phyloP scores from a whole-genome alignment of 495 filamentous ascomycete species.

The Viridothelium virens region DNA sequence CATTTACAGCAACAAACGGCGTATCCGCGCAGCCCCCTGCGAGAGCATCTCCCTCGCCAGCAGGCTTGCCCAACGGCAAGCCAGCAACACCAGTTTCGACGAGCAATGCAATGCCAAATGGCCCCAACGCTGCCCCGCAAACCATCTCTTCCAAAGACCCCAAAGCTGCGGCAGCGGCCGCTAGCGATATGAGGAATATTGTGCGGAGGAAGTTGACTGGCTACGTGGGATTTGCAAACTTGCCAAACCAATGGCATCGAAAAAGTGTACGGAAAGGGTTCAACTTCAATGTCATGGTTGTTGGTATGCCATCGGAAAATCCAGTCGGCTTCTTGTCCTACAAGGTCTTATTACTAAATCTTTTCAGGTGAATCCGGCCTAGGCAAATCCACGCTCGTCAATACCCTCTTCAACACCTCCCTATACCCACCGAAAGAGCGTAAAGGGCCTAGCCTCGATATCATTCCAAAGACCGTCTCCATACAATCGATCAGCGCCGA shows the following conservation, averaged over 20 bases:
- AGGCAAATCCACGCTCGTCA: constrained; percentile 97
- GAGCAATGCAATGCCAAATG: constrained; percentile 55
- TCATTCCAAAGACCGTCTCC: constrained; percentile 96
- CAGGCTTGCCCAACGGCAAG: constrained; percentile 43
- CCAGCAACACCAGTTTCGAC: constrained; percentile 51
- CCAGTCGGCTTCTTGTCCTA: background rate
- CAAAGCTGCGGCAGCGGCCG: constrained; percentile 66
- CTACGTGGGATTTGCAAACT: constrained; percentile 96
- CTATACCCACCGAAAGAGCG: constrained; percentile 98
- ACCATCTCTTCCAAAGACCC: constrained; percentile 76
- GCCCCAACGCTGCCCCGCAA: constrained; percentile 44
- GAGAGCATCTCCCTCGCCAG: constrained; percentile 33
- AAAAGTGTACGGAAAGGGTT: constrained; percentile 99
- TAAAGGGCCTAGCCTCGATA: constrained; percentile 91
- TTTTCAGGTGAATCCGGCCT: constrained; percentile 89
- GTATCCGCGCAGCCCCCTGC: constrained; percentile 28
- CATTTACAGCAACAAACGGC: constrained; percentile 22
- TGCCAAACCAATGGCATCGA: constrained; percentile 99
- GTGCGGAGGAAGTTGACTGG: constrained; percentile 96
- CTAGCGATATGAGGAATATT: constrained; percentile 89
- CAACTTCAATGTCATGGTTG: constrained; percentile 99
- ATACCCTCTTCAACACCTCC: constrained; percentile 98
- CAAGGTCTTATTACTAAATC: constrained; percentile 19
- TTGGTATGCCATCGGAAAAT: constrained; percentile 56
- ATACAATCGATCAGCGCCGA: constrained; percentile 98